Base-by-base conservation (phyloP, 2,329 filamentous ascomycete genomes). In the Aspergillus glaucus region DNA sequence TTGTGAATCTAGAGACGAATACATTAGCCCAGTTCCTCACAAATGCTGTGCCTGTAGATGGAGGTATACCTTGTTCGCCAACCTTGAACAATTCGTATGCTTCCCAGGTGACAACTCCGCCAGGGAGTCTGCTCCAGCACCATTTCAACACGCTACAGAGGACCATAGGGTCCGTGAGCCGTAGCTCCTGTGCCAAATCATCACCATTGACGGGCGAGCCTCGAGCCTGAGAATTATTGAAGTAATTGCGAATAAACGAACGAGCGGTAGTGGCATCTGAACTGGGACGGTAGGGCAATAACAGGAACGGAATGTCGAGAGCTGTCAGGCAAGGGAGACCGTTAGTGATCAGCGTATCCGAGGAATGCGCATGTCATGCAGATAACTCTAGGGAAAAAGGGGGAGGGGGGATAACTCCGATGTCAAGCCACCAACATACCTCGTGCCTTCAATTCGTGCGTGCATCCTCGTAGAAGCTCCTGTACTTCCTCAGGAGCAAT, bases 1-100 rank as follows among this genome's bases (percentile, higher is more conserved):
- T 62, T 87, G 85, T 4, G 93, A 95, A 72, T 97, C 93, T 95
- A 65, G 32, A 43, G 57, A 40, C 42, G 42, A 42, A 47, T 60
- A 48, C 55, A 58, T 37, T 24, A 17, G n/a, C 26, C 10, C 10
- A 30, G 26, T 9, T 30, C 10, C 26, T 30, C 26, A 10, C 26
- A 30, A 30, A 12, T 30, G 26, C 9, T 10, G 10, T 30, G 12
- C 10, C 26, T 4, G 10, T 30, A 12, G 26, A 30, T 12, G 40
- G 21, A 43, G n/a, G 43, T 28, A 24, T 79, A 94, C 90, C 90
- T 76, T 86, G 82, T 74, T 98, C 93, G 65, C 93, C 93, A 56
- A 94, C 85, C 62, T 87, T 90, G 77, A 98, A 98, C 19, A 95
- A 79, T 66, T 97, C 91, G 65, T 98, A 98, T 39, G 89, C 89